Percentiles rank a stretch among this genome's conserved stretches.
These are phyloP conservation scores for Sporodiniella umbellata DNA, from an alignment of 371 early-diverging fungal genomes.

Conservation along the genomic window DNA sequence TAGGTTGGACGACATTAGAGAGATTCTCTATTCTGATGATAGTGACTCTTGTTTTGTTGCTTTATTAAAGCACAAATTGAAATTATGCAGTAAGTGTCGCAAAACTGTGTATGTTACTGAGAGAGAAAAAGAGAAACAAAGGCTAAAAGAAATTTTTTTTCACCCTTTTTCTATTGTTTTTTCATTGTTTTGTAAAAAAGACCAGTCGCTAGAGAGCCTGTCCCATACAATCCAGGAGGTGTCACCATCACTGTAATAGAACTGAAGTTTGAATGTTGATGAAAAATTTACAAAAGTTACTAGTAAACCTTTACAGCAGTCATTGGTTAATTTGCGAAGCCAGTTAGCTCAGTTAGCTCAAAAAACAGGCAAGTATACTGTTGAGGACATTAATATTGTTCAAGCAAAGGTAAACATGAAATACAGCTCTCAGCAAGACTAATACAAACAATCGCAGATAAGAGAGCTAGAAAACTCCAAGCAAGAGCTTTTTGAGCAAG, in stretches of 20 bases:
- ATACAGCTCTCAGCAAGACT: neutral
- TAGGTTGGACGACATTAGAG: slow-evolving; percentile 58
- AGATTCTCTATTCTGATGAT: slow-evolving; percentile 51
- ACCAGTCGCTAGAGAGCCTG: slow-evolving; percentile 22
- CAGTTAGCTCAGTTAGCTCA: slow-evolving; percentile 53
- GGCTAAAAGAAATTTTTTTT: too few species aligned
- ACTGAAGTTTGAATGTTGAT: too few species aligned
- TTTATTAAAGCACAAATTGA: slow-evolving; percentile 55
- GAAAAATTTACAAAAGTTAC: neutral
- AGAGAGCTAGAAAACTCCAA: slow-evolving; percentile 66
- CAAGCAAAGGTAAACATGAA: slow-evolving; percentile 49
- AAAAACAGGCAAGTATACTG: slow-evolving; percentile 38
- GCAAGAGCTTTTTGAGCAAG: slow-evolving; percentile 53
- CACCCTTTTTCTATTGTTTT: too few species aligned
- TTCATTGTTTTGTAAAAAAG: slow-evolving; percentile 21
- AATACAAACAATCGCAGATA: slow-evolving; percentile 22
- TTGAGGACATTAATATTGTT: slow-evolving; percentile 47
- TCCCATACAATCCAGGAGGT: slow-evolving; percentile 40
- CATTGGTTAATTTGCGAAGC: slow-evolving; percentile 62
- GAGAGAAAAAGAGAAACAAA: neutral
- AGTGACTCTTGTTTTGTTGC: slow-evolving; percentile 47
- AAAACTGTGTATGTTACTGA: neutral
- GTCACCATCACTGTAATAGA: slow-evolving; percentile 39
- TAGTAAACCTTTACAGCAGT: slow-evolving; percentile 63
- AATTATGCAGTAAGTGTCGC: slow-evolving; percentile 57